Percentiles rank a stretch among this genome's conserved stretches.
Conservation (phyloP, 2,329 filamentous ascomycete genomes). For the Fusarium coffeatum region DNA sequence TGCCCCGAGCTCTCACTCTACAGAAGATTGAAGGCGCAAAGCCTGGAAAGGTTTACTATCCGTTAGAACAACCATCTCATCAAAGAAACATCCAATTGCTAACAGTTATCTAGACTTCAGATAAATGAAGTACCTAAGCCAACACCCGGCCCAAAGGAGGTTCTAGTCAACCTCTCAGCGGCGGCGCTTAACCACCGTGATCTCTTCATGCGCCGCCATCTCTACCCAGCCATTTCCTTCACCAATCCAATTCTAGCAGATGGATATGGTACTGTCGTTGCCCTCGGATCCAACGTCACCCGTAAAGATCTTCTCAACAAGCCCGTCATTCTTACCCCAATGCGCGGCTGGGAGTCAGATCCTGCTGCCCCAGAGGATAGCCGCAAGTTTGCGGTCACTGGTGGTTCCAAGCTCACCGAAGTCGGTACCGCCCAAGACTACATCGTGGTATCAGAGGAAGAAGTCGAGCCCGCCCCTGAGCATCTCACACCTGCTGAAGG, state of each 20-base stretch:
- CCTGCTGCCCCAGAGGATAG: constrained; percentile 78
- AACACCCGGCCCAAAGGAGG: constrained; percentile 71
- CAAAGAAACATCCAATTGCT: constrained; percentile 8
- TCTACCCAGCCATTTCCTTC: constrained; percentile 89
- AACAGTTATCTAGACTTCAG: constrained; percentile 59
- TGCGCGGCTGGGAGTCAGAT: constrained; percentile 78
- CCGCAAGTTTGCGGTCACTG: constrained; percentile 71
- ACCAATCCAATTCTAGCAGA: constrained; percentile 83
- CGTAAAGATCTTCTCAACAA: constrained; percentile 63
- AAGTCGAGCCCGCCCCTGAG: constrained; percentile 79
- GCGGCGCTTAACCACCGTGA: constrained; percentile 95
- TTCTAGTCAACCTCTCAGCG: constrained; percentile 80
- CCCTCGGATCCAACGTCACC: constrained; percentile 64
- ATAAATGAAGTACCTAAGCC: constrained; percentile 72
- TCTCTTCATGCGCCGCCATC: constrained; percentile 90
- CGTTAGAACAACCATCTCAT: constrained; percentile 58
- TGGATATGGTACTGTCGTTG: constrained; percentile 79
- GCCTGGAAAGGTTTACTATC: constrained; percentile 89
- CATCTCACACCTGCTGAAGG: constrained; percentile 80
- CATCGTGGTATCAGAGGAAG: constrained; percentile 73
- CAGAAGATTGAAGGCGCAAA: constrained; percentile 78
- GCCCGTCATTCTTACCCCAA: constrained; percentile 82
- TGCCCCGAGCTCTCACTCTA: constrained; percentile 70
- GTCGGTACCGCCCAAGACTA: constrained; percentile 81
- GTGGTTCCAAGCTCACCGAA: constrained; percentile 70